Evolutionary conservation across 352 stramenopile species (phyloP).

Genomic region (Phytopythium mirpurense): DNA sequence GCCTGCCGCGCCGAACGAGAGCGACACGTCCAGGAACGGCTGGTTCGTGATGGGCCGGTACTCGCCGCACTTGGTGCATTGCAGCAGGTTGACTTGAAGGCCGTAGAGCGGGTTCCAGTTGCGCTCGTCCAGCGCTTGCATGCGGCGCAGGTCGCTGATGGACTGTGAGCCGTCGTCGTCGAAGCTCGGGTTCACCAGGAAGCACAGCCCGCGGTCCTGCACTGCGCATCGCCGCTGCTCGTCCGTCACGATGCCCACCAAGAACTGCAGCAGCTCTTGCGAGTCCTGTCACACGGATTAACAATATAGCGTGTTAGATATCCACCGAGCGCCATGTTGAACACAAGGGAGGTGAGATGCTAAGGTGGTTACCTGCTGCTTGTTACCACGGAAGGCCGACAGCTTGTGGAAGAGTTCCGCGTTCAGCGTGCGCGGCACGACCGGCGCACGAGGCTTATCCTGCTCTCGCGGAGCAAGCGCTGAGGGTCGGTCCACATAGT

Average conservation of each 20-base stretch:
- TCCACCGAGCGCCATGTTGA: too few species aligned
- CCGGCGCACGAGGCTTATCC: conserved; percentile 23
- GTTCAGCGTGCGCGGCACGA: conserved; percentile 53
- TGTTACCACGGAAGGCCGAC: conserved; percentile 59
- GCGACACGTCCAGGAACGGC: conserved; percentile 71
- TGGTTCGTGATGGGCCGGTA: conserved; percentile 73
- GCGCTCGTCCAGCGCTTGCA: conserved; percentile 53
- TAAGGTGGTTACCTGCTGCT: conserved; percentile 81
- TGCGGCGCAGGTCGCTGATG: conserved; percentile 66
- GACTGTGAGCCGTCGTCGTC: conserved; percentile 24
- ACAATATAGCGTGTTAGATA: too few species aligned
- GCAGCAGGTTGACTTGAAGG: conserved; percentile 74
- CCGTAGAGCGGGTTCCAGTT: conserved; percentile 77
- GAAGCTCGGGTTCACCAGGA: conserved; percentile 25
- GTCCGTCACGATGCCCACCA: conserved; percentile 76
- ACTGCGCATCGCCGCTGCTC: conserved; percentile 49
- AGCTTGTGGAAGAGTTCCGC: conserved; percentile 53
- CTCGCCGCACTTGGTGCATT: conserved; percentile 55
- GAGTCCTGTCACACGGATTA: conserved; percentile 39
- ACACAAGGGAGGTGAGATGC: too few species aligned
- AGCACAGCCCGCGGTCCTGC: conserved; percentile 48
- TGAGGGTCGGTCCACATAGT: neutral
- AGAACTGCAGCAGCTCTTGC: conserved; percentile 81
- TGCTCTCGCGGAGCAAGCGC: conserved; percentile 26
- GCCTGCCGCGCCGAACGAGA: conserved; percentile 47